These are phyloP conservation scores for Cardamine resedifolia DNA, from an alignment of 345 rosid species.

Conservation along the genomic window DNA sequence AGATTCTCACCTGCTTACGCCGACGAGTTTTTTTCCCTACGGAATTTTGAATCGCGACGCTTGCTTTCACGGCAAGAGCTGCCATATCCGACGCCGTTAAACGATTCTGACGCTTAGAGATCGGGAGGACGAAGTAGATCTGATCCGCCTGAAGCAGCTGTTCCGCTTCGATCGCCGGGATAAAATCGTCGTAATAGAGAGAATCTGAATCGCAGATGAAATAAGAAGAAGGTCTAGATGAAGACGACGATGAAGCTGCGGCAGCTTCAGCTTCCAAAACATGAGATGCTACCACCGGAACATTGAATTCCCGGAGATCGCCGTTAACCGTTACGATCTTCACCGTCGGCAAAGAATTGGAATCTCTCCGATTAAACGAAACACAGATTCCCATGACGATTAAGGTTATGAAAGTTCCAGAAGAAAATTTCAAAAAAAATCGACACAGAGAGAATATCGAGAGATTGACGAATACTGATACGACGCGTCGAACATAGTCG, in stretches of 20 bases:
- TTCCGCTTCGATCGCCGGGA: slow-evolving; percentile 49
- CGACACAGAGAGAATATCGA: background rate
- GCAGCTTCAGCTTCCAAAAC: slow-evolving; percentile 45
- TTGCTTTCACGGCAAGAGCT: slow-evolving; percentile 87
- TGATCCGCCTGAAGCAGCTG: slow-evolving; percentile 48
- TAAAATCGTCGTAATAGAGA: slow-evolving; percentile 58
- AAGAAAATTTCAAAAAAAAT: slow-evolving; percentile 14
- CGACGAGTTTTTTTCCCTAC: slow-evolving; percentile 32
- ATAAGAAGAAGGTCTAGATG: slow-evolving; percentile 38
- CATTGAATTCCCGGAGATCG: slow-evolving; percentile 53
- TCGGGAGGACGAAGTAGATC: slow-evolving; percentile 71
- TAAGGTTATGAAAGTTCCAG: background rate
- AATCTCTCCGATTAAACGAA: slow-evolving; percentile 32
- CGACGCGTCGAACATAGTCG: slow-evolving; percentile 27
- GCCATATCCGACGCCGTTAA: slow-evolving; percentile 87
- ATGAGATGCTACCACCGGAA: slow-evolving; percentile 56
- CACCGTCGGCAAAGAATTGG: slow-evolving; percentile 38
- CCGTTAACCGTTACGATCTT: slow-evolving; percentile 70
- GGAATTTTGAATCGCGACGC: slow-evolving; percentile 62
- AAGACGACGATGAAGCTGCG: slow-evolving; percentile 36
- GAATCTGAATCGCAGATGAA: slow-evolving; percentile 69
- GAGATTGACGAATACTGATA: background rate
- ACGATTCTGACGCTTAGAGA: slow-evolving; percentile 59
- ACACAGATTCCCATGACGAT: slow-evolving; percentile 61
- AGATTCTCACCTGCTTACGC: slow-evolving; percentile 51